Evolutionary conservation across 192 early-diverging fungal species (phyloP).

Genomic region (Cetraspora pellucida): DNA sequence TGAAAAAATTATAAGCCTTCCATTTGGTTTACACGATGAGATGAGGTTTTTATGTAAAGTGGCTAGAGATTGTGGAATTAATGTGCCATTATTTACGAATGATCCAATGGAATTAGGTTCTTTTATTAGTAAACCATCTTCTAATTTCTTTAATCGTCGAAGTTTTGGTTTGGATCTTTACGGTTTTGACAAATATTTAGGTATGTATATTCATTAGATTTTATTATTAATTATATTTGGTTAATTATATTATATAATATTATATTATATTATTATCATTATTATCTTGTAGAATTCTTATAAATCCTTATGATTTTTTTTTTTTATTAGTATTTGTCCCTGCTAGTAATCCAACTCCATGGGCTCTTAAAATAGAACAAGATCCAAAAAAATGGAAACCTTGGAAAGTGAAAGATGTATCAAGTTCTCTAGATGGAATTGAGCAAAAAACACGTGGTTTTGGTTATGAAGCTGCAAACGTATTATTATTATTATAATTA

Average conservation of each 20-base stretch:
- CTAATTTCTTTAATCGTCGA: slow-evolving; percentile 35
- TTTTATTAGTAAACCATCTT: slow-evolving; percentile 49
- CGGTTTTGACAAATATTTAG: slow-evolving; percentile 79
- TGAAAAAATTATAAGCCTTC: slow-evolving; percentile 58
- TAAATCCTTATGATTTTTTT: background rate
- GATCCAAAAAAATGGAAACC: slow-evolving; percentile 51
- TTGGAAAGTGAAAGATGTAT: slow-evolving; percentile 57
- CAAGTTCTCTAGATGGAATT: slow-evolving; percentile 58
- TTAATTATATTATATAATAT: background rate
- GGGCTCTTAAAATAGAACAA: slow-evolving; percentile 43
- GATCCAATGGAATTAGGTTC: slow-evolving; percentile 74
- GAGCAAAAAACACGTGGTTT: slow-evolving; percentile 68
- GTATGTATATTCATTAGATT: slow-evolving; percentile 46
- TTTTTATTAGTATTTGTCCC: slow-evolving; percentile 55
- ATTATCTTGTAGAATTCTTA: background rate
- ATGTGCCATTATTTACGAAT: slow-evolving; percentile 85
- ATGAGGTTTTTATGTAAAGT: slow-evolving; percentile 76
- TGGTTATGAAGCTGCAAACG: slow-evolving; percentile 65
- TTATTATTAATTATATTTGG: background rate
- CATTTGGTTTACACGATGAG: slow-evolving; percentile 79
- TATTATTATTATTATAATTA: slow-evolving; percentile 30
- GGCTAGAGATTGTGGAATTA: slow-evolving; percentile 74
- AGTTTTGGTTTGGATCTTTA: slow-evolving; percentile 78
- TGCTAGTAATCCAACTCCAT: slow-evolving; percentile 52
- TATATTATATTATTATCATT: background rate